Evolutionary conservation across 2,329 filamentous ascomycete species (phyloP), one percentile per base, ranked within the genome.

Genomic region (Botrytis cinerea): DNA sequence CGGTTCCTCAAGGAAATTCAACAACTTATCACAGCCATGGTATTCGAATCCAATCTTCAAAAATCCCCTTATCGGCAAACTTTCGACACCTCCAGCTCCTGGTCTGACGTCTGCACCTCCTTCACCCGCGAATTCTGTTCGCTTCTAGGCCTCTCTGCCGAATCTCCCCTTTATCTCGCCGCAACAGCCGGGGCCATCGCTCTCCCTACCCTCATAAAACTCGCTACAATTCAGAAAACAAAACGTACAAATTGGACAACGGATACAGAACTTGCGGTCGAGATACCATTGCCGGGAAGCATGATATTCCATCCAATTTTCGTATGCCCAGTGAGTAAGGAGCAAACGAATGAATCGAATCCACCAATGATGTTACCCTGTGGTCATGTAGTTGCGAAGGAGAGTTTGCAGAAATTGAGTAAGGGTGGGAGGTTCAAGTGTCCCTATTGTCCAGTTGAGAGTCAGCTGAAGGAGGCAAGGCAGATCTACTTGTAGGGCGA

Each of bases 301-400:
- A 89, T 89, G 87, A 85, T 91, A 67, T 99, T 97, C 85, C 96
- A 99, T 82, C 93, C 93, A 73, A 98, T 99, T 80, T 99, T 99
- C 81, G 96, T 99, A 60, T 99, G 96, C 80, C 96, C 96, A 0
- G 96, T 99, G 8, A 95, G 92, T 79, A 98, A 98, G 82, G 96
- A 98, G 81, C 96, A 99, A 82, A 94, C 93, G 0, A 99, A 95
- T 0, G 94, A 97, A 79, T 84, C 87, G 38, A 99, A 99, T 81
- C 96, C 96, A 18, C 94, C 96, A 2, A 97, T 98, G 92, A 96
- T 98, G 89, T 90, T 99, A 80, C 93, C 93, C 0, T 99, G 96
- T 80, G 95, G 96, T 9, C 96, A 99, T 83, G 95, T 98, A 70
- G 91, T 99, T 74, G 95, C 94, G 28, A 88, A 91, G 76, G 95